Evolutionary conservation across 192 early-diverging fungal species (phyloP).

Genomic region (Coemansia sp.): DNA sequence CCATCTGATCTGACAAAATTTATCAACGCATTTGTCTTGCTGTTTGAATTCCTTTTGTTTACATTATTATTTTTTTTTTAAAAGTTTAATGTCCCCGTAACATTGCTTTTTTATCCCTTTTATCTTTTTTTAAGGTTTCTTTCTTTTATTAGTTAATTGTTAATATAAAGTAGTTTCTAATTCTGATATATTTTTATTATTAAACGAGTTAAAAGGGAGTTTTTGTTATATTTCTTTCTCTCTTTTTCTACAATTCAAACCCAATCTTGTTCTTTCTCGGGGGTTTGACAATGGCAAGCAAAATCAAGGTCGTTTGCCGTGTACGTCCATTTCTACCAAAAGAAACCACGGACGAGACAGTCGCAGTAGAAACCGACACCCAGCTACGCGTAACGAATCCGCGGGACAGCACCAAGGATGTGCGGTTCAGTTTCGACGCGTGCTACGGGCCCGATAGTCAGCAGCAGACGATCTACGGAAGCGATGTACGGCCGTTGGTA

Average conservation of each 20-base stretch:
- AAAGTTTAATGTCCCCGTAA: not conserved
- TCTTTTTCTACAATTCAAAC: not conserved
- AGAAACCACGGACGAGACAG: conserved; percentile 56
- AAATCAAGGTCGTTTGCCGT: conserved; percentile 62
- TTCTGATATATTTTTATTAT: conserved; percentile 9
- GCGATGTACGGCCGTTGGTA: conserved; percentile 60
- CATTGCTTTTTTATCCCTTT: not conserved
- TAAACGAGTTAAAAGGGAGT: not conserved
- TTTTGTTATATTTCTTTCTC: not conserved
- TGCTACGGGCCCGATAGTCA: conserved; percentile 51
- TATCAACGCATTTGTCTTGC: not conserved
- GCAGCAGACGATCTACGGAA: conserved; percentile 56
- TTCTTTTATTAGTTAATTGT: not conserved
- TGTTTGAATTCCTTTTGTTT: conserved; percentile 17
- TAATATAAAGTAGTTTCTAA: not conserved
- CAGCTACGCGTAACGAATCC: conserved; percentile 59
- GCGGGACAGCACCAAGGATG: conserved; percentile 54
- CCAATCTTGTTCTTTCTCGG: too few relatives aligned
- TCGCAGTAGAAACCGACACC: conserved; percentile 38
- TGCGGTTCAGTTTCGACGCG: conserved; percentile 56
- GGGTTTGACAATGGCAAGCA: conserved; percentile 36
- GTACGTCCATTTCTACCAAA: conserved; percentile 62
- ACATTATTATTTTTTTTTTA: conserved; percentile 8
- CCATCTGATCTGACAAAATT: not conserved
- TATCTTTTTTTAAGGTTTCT: conserved; percentile 6